Base-by-base conservation (phyloP, 495 filamentous ascomycete genomes). In the Talaromyces borbonicus region DNA sequence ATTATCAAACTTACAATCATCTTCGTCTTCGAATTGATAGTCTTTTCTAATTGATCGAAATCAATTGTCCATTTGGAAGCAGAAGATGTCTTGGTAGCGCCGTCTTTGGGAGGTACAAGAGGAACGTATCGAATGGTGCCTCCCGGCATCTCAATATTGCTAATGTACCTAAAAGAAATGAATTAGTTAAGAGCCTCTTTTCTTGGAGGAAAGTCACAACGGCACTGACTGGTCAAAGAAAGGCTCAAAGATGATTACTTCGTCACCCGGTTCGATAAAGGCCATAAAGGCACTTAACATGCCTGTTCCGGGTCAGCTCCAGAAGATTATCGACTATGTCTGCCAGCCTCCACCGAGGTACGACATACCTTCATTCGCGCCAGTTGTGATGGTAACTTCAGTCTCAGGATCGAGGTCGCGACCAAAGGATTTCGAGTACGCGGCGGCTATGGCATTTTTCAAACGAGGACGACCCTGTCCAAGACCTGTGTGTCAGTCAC, bases 241-340 rank as follows among this genome's bases (percentile, higher is more conserved):
- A 5, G 92, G 92, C 70, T 98, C 92, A 65, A 98, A 95, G 43
- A 98, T 78, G 32, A 98, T 95, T 41, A 96, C 93, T 62, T 98
- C 92, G 55, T 98, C 92, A 4, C 86, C 92, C 0, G 74, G 74
- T 64, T 98, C 92, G 48, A 98, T 81, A 53, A 98, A 97, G 5
- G 73, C 92, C 92, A 98, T 96, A 59, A 98, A 96, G 1, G 92
- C 92, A 54, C 83, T 87, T 30, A 98, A 75, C 84, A 95, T 96
- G 26, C 79, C 74, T 75, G 39, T 14, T 54, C 42, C 15, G 2
- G 11, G 8, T 38, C 8, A 38, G 35, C 8, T 4, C 16, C 16
- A 38, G 22, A 20, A 38, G 16, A n/a, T n/a, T n/a, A n/a, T n/a
- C 16, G 1, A 12, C 9, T 29, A 15, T 22, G 1, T 2, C 0